Conservation (phyloP, 23 red algal genomes). For the Gracilaria gracilis region DNA sequence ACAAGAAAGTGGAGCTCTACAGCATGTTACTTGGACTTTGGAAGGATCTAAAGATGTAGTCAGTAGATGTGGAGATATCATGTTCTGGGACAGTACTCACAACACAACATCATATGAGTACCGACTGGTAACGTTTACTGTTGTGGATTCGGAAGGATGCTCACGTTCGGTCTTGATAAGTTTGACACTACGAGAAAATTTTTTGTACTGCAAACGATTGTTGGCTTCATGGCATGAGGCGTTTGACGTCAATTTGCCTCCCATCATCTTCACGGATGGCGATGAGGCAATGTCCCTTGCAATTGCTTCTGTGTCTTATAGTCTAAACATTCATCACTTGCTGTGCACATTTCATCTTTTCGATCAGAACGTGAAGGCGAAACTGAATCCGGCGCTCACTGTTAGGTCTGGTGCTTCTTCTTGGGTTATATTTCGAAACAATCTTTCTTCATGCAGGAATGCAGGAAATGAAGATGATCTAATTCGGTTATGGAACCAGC, state of each 20-base stretch:
- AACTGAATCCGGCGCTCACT: not conserved
- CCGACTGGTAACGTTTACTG: not conserved
- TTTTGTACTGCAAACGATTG: not conserved
- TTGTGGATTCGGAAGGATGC: not conserved
- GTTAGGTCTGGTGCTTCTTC: not conserved
- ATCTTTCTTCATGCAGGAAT: not conserved
- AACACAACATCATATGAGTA: not conserved
- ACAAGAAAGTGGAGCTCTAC: not conserved
- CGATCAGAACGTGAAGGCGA: slow-evolving; percentile 29
- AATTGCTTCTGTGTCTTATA: not conserved
- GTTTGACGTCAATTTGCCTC: not conserved
- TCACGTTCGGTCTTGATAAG: not conserved
- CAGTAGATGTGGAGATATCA: not conserved
- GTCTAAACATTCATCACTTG: not conserved
- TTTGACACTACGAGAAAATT: not conserved
- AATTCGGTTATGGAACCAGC: not conserved
- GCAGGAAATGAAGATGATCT: not conserved
- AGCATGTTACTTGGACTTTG: not conserved
- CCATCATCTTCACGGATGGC: not conserved
- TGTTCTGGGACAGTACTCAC: slow-evolving; percentile 9
- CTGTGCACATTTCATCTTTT: slow-evolving; percentile 22
- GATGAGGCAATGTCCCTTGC: not conserved
- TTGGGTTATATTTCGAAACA: not conserved
- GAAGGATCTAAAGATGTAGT: slow-evolving; percentile 10
- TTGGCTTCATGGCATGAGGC: not conserved